Conservation (phyloP, 179 eudicot genomes). For the Actinidia polygama region DNA sequence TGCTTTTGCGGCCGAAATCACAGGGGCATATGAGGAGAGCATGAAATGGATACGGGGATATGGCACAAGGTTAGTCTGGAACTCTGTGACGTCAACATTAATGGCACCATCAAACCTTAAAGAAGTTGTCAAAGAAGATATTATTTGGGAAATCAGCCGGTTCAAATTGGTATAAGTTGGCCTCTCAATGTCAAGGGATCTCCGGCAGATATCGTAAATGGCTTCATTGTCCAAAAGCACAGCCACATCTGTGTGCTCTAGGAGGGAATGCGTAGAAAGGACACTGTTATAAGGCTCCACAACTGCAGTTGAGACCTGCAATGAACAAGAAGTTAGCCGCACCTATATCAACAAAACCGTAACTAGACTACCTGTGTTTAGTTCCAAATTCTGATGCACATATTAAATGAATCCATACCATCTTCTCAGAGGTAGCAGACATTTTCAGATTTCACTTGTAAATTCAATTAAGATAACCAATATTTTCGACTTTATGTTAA, state of each 20-base stretch:
- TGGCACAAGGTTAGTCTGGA: slow-evolving; percentile 89
- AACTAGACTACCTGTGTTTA: background rate
- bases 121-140: slow-evolving; percentile 84
- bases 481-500: background rate
- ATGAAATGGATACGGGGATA: slow-evolving; percentile 88
- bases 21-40: slow-evolving; percentile 94
- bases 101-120: slow-evolving; percentile 91
- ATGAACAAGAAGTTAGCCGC: background rate
- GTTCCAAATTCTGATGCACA: background rate
- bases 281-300: slow-evolving; percentile 47
- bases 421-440: background rate
- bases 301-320: slow-evolving; percentile 37
- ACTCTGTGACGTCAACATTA: slow-evolving; percentile 82
- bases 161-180: slow-evolving; percentile 90
- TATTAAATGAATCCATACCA: background rate
- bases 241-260: slow-evolving; percentile 41
- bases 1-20: slow-evolving; percentile 82
- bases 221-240: slow-evolving; percentile 44
- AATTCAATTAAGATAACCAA: background rate
- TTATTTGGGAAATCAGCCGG: slow-evolving; percentile 78
- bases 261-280: slow-evolving; percentile 39
- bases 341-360: background rate
- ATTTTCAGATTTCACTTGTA: background rate
- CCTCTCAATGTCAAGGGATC: slow-evolving; percentile 73
- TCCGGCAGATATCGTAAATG: slow-evolving; percentile 53